Conservation (phyloP, 805 yeast genomes). For the Suhomyces xylopsoci region DNA sequence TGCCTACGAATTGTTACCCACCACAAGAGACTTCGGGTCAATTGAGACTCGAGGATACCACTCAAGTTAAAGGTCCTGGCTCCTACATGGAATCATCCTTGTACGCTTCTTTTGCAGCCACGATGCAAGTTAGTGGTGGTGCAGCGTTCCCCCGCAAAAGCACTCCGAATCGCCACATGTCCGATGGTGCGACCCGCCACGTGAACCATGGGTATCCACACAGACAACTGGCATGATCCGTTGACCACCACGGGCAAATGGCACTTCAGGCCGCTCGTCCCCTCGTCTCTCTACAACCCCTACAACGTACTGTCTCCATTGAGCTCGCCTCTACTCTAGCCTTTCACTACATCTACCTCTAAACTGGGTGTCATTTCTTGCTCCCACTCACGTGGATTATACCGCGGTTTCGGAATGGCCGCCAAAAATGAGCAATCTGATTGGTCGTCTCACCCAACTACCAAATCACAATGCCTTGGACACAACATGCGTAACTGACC, state of each 20-base stretch:
- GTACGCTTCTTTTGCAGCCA: background rate
- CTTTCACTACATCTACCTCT: background rate
- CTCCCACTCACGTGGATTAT: background rate
- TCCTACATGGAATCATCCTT: too few species aligned
- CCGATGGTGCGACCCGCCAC: background rate
- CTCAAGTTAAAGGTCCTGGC: background rate
- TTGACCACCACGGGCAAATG: too few species aligned
- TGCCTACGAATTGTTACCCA: background rate
- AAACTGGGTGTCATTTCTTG: background rate
- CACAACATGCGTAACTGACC: background rate
- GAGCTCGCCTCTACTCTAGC: background rate
- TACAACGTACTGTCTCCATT: background rate
- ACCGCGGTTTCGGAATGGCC: slow-evolving; percentile 1
- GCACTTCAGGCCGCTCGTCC: too few species aligned
- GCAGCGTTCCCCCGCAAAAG: background rate
- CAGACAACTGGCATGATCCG: background rate
- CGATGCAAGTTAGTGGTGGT: background rate
- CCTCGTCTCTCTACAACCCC: too few species aligned
- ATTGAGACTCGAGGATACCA: background rate
- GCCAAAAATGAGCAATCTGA: slow-evolving; percentile 3
- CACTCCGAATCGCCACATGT: background rate
- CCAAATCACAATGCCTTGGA: background rate
- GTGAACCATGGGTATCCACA: background rate
- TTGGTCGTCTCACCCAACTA: background rate
- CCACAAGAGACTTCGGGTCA: background rate